These are phyloP conservation scores for Euphrasia confusa DNA, from an alignment of 257 asterid species.

Conservation along the genomic window DNA sequence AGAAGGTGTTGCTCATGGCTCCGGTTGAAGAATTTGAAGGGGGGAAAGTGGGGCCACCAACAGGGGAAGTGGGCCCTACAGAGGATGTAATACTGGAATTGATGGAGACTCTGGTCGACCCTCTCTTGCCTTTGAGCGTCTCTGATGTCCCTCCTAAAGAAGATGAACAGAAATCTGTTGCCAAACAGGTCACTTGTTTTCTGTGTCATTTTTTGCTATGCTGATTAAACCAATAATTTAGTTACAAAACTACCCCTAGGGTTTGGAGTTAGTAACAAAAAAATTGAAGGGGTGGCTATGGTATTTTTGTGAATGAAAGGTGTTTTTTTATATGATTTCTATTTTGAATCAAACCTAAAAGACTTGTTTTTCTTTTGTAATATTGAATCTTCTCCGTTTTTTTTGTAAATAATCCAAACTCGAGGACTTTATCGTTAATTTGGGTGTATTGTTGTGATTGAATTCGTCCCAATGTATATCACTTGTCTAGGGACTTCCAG, in stretches of 20 bases:
- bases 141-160: slow-evolving; percentile 33
- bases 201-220: neutral
- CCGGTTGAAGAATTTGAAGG: neutral
- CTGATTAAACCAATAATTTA: neutral
- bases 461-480: neutral
- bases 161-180: slow-evolving; percentile 37
- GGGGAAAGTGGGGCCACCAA: neutral
- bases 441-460: neutral
- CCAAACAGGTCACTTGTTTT: slow-evolving; percentile 46
- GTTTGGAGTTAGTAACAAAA: neutral
- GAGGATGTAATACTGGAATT: slow-evolving; percentile 44
- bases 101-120: slow-evolving; percentile 46
- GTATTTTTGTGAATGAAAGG: no score
- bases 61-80: slow-evolving; percentile 30
- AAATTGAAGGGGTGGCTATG: no score
- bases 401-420: neutral
- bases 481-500: no score
- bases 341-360: no score
- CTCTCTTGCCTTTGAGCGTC: slow-evolving; percentile 35
- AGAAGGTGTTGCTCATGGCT: slow-evolving; percentile 19
- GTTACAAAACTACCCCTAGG: neutral
- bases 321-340: neutral
- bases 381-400: neutral
- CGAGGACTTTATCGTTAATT: neutral
- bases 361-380: neutral